phyloP scores from a whole-genome alignment of 176 grass and related monocot genomes.

The Avena insularis region DNA sequence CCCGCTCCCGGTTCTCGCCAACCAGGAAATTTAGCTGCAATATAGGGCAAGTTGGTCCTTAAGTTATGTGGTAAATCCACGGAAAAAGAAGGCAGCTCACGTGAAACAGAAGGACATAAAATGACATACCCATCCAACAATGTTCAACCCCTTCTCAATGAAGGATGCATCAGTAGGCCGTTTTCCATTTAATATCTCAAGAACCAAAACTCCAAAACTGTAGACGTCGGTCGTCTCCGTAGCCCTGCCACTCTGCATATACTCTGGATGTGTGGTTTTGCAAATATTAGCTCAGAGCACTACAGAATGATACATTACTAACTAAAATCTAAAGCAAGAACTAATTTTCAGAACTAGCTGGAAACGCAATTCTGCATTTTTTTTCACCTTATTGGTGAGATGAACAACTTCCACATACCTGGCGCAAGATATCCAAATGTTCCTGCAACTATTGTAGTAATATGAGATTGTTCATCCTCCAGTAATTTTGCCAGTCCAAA shows the following conservation, averaged over 20 bases:
- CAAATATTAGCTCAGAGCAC: constrained; percentile 41
- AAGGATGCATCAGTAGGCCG: constrained; percentile 95
- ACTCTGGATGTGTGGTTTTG: constrained; percentile 61
- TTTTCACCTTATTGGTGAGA: constrained; percentile 4
- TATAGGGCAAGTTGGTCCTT: constrained; percentile 13
- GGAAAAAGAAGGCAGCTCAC: not conserved
- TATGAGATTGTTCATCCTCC: constrained; percentile 97
- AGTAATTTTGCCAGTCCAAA: constrained; percentile 97
- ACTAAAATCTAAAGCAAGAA: not conserved
- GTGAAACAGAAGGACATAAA: constrained; percentile 17
- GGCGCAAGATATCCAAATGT: constrained; percentile 99
- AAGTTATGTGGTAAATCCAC: constrained; percentile 10
- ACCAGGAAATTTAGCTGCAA: constrained; percentile 87
- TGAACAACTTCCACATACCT: constrained; percentile 56
- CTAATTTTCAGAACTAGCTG: not conserved
- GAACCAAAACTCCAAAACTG: constrained; percentile 97
- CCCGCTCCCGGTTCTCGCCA: constrained; percentile 78
- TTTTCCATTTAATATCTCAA: constrained; percentile 92
- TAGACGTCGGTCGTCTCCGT: constrained; percentile 98
- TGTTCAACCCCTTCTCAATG: constrained; percentile 98
- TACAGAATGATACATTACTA: not conserved
- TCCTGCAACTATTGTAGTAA: constrained; percentile 98
- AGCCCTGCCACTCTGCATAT: constrained; percentile 97
- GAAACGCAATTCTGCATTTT: not conserved
- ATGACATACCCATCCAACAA: constrained; percentile 95